Conservation (phyloP, 2,329 filamentous ascomycete genomes). For the Trichoderma afroharzianum region DNA sequence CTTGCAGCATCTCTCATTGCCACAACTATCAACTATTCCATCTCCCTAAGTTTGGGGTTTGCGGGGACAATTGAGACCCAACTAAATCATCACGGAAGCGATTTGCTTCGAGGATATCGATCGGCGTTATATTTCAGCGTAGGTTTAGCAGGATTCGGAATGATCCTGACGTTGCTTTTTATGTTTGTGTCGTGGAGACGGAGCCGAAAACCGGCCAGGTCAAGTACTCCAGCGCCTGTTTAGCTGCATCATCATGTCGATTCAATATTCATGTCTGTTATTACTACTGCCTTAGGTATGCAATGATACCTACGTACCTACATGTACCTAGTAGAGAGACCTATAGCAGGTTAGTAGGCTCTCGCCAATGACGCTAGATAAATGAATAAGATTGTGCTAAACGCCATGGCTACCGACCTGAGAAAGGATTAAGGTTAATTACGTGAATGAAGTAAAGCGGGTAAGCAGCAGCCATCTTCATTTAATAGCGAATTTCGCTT, state of each 20-base stretch:
- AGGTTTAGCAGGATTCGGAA: constrained; percentile 3
- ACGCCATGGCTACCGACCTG: not conserved
- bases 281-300: too few relatives aligned
- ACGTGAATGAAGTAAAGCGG: not conserved
- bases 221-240: not conserved
- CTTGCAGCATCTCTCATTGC: constrained; percentile 49
- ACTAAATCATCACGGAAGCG: constrained; percentile 28
- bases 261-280: not conserved
- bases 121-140: constrained; percentile 31
- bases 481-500: not conserved
- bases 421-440: not conserved
- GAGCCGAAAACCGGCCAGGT: not conserved
- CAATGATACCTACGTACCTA: not conserved
- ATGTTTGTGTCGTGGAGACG: constrained; percentile 12
- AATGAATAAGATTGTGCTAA: not conserved
- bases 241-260: not conserved
- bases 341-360: not conserved
- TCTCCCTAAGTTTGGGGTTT: constrained; percentile 59
- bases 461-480: not conserved
- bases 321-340: not conserved
- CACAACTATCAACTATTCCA: constrained; percentile 62
- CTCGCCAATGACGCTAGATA: not conserved
- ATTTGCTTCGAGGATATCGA: constrained; percentile 24
- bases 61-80: constrained; percentile 49
- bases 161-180: constrained; percentile 1